Evolutionary conservation across 2,329 filamentous ascomycete species (phyloP).

Genomic region (Tetracladium maxilliforme): DNA sequence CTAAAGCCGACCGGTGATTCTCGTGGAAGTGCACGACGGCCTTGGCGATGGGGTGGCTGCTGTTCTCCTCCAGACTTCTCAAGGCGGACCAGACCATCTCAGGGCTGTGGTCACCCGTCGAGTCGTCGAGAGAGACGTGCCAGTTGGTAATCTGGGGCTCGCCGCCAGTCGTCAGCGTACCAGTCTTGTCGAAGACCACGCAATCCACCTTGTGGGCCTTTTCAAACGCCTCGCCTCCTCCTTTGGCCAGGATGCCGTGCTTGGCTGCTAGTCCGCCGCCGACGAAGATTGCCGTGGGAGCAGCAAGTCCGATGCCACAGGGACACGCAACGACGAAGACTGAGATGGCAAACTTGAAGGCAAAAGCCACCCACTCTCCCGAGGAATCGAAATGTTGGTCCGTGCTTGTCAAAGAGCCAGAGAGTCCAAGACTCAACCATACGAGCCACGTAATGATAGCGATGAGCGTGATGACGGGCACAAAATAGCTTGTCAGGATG

Average conservation of each 20-base stretch:
- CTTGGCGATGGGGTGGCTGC: conserved; percentile 56
- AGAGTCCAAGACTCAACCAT: conserved; percentile 49
- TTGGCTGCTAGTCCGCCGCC: conserved; percentile 35
- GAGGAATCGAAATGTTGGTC: conserved; percentile 34
- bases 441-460: conserved; percentile 54
- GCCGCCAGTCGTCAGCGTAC: conserved; percentile 38
- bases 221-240: conserved; percentile 38
- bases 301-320: conserved; percentile 39
- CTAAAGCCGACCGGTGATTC: conserved; percentile 10
- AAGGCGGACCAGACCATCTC: conserved; percentile 16
- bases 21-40: conserved; percentile 49
- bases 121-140: conserved; percentile 9
- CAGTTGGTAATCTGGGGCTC: conserved; percentile 48
- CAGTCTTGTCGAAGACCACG: conserved; percentile 40
- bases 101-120: conserved; percentile 9
- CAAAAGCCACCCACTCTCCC: conserved; percentile 53
- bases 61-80: conserved; percentile 48
- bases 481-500: conserved; percentile 56
- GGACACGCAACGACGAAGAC: conserved; percentile 40
- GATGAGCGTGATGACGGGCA: conserved; percentile 51
- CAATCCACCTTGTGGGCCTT: conserved; percentile 33
- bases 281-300: conserved; percentile 37
- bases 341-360: conserved; percentile 54
- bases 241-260: conserved; percentile 35
- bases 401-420: conserved; percentile 34